Evolutionary conservation across 768 basidiomycete genomes (phyloP).

Genomic region (Boletus barrowsii): DNA sequence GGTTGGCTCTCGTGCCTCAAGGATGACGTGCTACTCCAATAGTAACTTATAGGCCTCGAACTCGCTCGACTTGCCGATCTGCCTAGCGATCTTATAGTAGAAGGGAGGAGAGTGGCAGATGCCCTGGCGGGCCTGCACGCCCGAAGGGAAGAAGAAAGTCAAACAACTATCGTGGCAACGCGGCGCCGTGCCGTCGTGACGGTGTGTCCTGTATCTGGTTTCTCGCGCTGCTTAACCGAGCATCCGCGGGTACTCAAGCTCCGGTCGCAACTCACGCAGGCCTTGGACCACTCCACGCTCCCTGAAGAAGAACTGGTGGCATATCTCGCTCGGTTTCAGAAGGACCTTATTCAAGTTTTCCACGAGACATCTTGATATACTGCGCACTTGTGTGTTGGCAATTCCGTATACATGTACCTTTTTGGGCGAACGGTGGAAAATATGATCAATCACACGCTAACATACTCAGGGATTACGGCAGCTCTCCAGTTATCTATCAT

Average conservation of each 20-base stretch:
- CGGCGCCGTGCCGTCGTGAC: slow-evolving; percentile 65
- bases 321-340: slow-evolving; percentile 69
- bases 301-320: slow-evolving; percentile 65
- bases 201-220: slow-evolving; percentile 41
- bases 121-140: slow-evolving; percentile 57
- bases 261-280: slow-evolving; percentile 71
- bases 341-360: slow-evolving; percentile 57
- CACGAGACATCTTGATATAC: slow-evolving; percentile 25
- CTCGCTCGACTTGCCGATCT: slow-evolving; percentile 86
- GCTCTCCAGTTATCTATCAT: no score
- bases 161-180: slow-evolving; percentile 53
- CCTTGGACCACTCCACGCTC: slow-evolving; percentile 66
- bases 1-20: slow-evolving; percentile 41
- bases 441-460: slow-evolving; percentile 11
- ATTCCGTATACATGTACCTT: not conserved
- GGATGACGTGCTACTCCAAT: not conserved
- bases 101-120: slow-evolving; percentile 60
- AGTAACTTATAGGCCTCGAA: slow-evolving; percentile 63
- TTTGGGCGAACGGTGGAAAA: not conserved
- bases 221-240: not conserved
- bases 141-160: slow-evolving; percentile 57
- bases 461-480: slow-evolving; percentile 10
- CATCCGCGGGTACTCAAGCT: slow-evolving; percentile 43
- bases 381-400: slow-evolving; percentile 1
- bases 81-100: slow-evolving; percentile 63